These are phyloP conservation scores for Globisporangium orthogonon DNA, from an alignment of 352 stramenopile genomes.

Conservation along the genomic window DNA sequence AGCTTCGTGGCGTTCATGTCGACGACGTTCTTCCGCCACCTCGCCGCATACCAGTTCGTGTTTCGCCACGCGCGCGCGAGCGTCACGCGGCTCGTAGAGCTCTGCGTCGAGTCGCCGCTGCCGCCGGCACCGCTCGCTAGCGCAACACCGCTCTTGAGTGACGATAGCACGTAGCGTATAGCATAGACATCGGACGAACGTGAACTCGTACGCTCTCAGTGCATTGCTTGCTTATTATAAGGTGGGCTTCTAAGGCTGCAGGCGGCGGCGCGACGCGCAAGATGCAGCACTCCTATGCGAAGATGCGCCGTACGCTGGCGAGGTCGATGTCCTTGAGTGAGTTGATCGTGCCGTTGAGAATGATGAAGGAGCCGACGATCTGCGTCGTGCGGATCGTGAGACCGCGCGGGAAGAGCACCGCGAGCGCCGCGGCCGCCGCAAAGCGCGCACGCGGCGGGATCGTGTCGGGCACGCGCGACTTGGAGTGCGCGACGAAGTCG, in stretches of 20 bases:
- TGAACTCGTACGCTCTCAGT: neutral
- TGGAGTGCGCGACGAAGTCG: conserved; percentile 77
- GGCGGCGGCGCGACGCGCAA: too few relatives aligned
- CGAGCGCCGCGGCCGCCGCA: conserved; percentile 61
- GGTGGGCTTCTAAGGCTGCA: too few relatives aligned
- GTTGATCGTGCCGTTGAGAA: conserved; percentile 92
- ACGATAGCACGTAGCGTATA: neutral
- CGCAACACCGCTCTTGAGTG: conserved; percentile 9
- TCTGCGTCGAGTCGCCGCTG: conserved; percentile 50
- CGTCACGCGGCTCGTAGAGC: conserved; percentile 20
- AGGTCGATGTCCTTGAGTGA: conserved; percentile 80
- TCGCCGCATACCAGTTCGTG: conserved; percentile 54
- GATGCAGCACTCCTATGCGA: conserved; percentile 9
- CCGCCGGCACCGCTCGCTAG: conserved; percentile 24
- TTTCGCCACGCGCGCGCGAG: conserved; percentile 25
- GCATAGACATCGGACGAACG: neutral
- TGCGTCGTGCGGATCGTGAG: conserved; percentile 88
- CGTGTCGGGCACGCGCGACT: conserved; percentile 73
- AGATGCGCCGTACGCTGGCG: conserved; percentile 35
- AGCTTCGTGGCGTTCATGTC: conserved; percentile 64
- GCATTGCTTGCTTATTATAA: neutral
- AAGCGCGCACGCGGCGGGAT: conserved; percentile 69
- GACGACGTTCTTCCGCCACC: conserved; percentile 62
- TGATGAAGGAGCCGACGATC: conserved; percentile 92
- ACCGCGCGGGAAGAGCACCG: conserved; percentile 83